Conservation (phyloP, 2,329 filamentous ascomycete genomes). For the Knufia fluminis region DNA sequence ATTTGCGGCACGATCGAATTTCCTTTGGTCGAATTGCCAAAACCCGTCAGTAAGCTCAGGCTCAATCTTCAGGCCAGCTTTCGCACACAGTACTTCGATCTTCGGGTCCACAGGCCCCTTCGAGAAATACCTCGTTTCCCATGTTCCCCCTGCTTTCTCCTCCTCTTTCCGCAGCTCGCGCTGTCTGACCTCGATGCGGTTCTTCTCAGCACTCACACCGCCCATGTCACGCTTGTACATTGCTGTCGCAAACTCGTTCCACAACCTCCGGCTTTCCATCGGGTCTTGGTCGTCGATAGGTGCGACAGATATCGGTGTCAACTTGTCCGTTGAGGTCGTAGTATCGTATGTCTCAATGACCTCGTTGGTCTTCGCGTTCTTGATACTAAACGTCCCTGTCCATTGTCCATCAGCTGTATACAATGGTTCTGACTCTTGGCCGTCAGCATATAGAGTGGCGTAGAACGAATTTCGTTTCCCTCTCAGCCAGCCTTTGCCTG, state of each 20-base stretch:
- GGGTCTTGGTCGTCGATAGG: slow-evolving; percentile 67
- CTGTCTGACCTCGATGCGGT: slow-evolving; percentile 83
- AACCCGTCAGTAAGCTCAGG: slow-evolving; percentile 5
- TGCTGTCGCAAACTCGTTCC: slow-evolving; percentile 72
- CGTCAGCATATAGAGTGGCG: slow-evolving; percentile 14
- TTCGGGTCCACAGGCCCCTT: neutral
- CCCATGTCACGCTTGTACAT: slow-evolving; percentile 80
- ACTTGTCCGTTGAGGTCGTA: slow-evolving; percentile 26
- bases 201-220: slow-evolving; percentile 65
- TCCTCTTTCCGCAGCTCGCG: slow-evolving; percentile 67
- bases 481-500: slow-evolving; percentile 17
- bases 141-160: slow-evolving; percentile 61
- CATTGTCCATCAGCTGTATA: slow-evolving; percentile 17
- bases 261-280: slow-evolving; percentile 78
- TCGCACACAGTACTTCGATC: neutral
- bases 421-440: slow-evolving; percentile 4
- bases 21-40: slow-evolving; percentile 3
- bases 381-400: slow-evolving; percentile 63
- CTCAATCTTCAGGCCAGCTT: neutral
- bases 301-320: slow-evolving; percentile 42
- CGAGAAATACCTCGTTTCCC: slow-evolving; percentile 36
- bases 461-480: slow-evolving; percentile 16
- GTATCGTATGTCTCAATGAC: slow-evolving; percentile 54
- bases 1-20: neutral
- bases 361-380: slow-evolving; percentile 50